Conservation (phyloP, 2,329 filamentous ascomycete species). For the Sarocladium strictum region DNA sequence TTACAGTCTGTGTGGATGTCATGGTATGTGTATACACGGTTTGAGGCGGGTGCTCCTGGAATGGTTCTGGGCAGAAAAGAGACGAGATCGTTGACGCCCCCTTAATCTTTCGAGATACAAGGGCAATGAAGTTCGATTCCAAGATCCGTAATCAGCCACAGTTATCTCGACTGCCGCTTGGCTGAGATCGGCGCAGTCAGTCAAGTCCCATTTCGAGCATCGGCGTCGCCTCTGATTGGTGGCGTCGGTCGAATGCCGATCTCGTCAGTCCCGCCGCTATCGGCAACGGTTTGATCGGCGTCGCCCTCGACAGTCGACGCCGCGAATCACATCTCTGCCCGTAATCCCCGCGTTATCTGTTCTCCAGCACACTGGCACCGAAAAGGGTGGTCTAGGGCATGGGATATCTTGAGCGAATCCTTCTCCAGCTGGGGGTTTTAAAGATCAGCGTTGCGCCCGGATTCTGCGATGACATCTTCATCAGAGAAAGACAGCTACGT, state of each 20-base stretch:
- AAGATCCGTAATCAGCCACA: not conserved
- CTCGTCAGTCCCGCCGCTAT: not conserved
- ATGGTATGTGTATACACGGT: not conserved
- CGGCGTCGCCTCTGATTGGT: constrained; percentile 5
- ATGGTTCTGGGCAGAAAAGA: no score
- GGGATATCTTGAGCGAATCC: no score
- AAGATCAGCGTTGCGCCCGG: constrained; percentile 2
- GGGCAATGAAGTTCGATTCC: not conserved
- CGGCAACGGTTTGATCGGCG: constrained; percentile 1
- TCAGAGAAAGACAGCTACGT: not conserved
- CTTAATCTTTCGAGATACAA: not conserved
- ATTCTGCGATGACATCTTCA: not conserved
- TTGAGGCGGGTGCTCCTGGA: no score
- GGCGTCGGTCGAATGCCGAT: not conserved
- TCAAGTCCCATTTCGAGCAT: not conserved
- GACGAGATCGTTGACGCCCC: not conserved
- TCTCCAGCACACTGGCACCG: not conserved
- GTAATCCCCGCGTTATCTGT: constrained; percentile 16
- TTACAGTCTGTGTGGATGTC: not conserved
- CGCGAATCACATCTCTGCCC: constrained; percentile 14
- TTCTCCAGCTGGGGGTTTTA: not conserved
- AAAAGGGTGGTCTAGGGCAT: no score
- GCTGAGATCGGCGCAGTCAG: not conserved
- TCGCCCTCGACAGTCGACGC: constrained; percentile 11
- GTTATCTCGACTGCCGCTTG: not conserved